Evolutionary conservation across 2,329 filamentous ascomycete genomes (phyloP), one percentile per base, ranked within the genome.

Genomic region (Biscogniauxia marginata): DNA sequence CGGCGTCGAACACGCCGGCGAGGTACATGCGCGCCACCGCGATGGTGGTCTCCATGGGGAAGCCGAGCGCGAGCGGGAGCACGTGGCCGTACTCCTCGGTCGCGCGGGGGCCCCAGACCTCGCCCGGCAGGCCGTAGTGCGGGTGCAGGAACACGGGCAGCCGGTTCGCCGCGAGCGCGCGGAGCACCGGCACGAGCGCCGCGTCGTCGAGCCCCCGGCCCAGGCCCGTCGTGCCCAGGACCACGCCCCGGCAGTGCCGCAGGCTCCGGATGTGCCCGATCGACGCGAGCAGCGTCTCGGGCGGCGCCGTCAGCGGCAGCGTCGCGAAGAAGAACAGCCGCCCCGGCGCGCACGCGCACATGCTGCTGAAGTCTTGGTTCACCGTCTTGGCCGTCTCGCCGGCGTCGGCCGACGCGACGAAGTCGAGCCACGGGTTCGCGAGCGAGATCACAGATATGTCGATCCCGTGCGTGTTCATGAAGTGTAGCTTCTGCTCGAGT

Each of bases 361-460:
- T 87, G 46, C 71, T 67, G 50, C 91, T 84, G 52, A 96, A 87
- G 62, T 93, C 90, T 63, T 87, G 78, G 71, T 96, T 97, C 71
- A 96, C 87, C 0, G 78, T 78, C 52, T 75, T 68, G 0, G 91
- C 91, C 49, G 87, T 85, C 24, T 74, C 70, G 1, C 81, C 83
- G 0, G 90, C 89, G 62, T 87, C 83, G 3, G 77, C 71, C 0
- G 84, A 69, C 8, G 78, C 70, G 0, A 96, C 75, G 69, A 96
- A 97, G 73, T 97, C 93, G 2, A 97, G 82, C 93, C 93, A 97
- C 0, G 93, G 93, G 69, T 97, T 97, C 13, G 93, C 93, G 20
- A 96, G 84, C 0, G 90, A 95, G 60, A 97, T 85, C 50, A 96
- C 89, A 1, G 90, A 95, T 61, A 88, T 85, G 72, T 89, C 83